Percentiles rank a stretch among this genome's conserved stretches.
phyloP scores from a whole-genome alignment of 73 alveolate genomes.

The Paramecium caudatum region DNA sequence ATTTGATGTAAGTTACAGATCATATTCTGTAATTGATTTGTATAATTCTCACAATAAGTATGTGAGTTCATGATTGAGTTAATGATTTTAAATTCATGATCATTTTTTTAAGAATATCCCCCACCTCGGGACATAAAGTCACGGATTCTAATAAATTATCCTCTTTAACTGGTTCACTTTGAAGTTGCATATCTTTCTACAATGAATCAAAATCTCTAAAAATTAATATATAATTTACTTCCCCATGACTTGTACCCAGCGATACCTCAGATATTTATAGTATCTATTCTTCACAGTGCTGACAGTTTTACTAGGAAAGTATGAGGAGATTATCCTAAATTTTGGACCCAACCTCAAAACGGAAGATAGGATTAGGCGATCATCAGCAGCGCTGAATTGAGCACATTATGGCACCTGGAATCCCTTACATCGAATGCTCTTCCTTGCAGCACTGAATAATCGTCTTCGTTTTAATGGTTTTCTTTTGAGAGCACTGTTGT shows the following conservation, averaged over 20 bases:
- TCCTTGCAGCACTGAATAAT: neutral
- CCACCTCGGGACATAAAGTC: neutral
- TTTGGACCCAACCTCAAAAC: neutral
- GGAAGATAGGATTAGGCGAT: neutral
- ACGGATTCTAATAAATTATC: neutral
- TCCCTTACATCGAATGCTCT: neutral
- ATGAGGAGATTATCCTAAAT: neutral
- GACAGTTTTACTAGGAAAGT: neutral
- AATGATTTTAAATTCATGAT: neutral
- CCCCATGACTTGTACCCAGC: neutral
- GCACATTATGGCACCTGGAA: neutral
- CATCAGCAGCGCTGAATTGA: neutral
- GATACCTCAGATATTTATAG: neutral
- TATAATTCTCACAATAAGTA: slow-evolving; percentile 15
- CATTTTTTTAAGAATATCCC: neutral
- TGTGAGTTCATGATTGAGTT: neutral
- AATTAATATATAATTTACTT: neutral
- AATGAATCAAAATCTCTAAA: neutral
- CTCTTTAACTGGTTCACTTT: too few species aligned
- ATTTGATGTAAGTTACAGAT: neutral
- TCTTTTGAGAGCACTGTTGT: too few species aligned
- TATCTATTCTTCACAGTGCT: slow-evolving; percentile 10
- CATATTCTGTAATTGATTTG: neutral
- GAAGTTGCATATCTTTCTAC: too few species aligned
- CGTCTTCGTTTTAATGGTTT: neutral